Base-by-base conservation (phyloP, 306 rosid genomes). In the Sphenostylis stenocarpa region DNA sequence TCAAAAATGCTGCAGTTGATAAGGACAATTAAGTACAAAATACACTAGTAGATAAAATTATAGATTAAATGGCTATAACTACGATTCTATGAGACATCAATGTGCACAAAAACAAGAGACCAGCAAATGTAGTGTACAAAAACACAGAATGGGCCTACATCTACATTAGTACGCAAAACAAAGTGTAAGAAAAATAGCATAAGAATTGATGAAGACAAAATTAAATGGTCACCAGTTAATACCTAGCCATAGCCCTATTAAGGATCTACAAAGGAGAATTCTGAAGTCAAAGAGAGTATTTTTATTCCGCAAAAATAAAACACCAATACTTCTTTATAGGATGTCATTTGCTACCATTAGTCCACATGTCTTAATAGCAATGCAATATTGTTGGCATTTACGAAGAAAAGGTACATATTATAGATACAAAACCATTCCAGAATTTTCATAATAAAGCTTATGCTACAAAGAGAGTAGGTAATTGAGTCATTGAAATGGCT, bases 1-100 rank as follows among this genome's bases (percentile, higher is more conserved):
- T 95, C 86, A 60, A 95, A 95, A 57, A 95, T 92, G 83, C 98
- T 95, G 83, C 83, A 82, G 73, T 77, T 48, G 80, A 48, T 53
- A 67, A 28, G 80, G 43, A 2, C 12, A 76, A 11, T 48, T 52
- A 61, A 60, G 63, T 34, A 51, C 43, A 77, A 69, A 39, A 82
- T n/a, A 28, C n/a, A 67, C 38, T 47, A 77, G 44, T 31, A 53
- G 26, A 17, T 16, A 78, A 45, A 33, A 45, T 8, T 33, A 57
- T 21, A 74, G 52, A 63, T 47, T 49, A 44, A 47, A 15, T 64
- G 7, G 34, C 62, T 31, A 70, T 1, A 53, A 19, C 29, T 24
- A 53, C 24, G 56, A 66, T 23, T 15, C 31, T 36, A 57, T 28
- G 44, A 77, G 57, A 77, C 60, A 68, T 43, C 16, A 43, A 43